Evolutionary conservation across 495 filamentous ascomycete species (phyloP).

Genomic region (Tuber melanosporum): DNA sequence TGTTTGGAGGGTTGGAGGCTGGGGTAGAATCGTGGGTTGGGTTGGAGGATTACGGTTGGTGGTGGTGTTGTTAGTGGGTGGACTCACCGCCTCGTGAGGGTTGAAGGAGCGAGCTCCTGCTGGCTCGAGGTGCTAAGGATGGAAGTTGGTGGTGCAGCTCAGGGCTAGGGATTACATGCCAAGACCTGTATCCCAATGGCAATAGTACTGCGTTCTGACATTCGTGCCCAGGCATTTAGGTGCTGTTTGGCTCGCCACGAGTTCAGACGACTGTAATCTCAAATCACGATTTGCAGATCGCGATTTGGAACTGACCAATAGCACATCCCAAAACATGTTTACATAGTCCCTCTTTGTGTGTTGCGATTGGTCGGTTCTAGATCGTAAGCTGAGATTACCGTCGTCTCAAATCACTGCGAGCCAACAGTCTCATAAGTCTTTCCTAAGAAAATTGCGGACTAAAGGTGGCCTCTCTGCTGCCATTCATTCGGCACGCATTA

Average conservation of each 20-base stretch:
- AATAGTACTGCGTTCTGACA: background rate
- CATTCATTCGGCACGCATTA: background rate
- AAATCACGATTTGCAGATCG: too few relatives aligned
- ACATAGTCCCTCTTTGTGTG: too few relatives aligned
- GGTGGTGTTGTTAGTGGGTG: background rate
- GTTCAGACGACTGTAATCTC: too few relatives aligned
- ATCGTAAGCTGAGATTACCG: too few relatives aligned
- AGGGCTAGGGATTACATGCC: slow-evolving; percentile 3
- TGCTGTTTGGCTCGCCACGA: too few relatives aligned
- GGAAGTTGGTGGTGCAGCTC: background rate
- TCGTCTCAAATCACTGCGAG: too few relatives aligned
- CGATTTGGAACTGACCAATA: too few relatives aligned
- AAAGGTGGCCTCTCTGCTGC: background rate
- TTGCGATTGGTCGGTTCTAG: too few relatives aligned
- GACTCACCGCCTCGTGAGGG: background rate
- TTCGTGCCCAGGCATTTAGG: background rate
- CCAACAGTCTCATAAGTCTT: background rate
- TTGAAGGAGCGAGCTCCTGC: background rate
- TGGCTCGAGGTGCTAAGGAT: background rate
- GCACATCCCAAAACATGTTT: too few relatives aligned
- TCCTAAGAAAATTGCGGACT: background rate
- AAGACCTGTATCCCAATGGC: background rate
- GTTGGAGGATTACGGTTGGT: background rate
- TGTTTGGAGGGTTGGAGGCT: background rate
- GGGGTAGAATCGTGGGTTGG: background rate